Evolutionary conservation across 148 eudicot genomes (phyloP), one percentile per base, ranked within the genome.

Genomic region (Persicaria maculosa): DNA sequence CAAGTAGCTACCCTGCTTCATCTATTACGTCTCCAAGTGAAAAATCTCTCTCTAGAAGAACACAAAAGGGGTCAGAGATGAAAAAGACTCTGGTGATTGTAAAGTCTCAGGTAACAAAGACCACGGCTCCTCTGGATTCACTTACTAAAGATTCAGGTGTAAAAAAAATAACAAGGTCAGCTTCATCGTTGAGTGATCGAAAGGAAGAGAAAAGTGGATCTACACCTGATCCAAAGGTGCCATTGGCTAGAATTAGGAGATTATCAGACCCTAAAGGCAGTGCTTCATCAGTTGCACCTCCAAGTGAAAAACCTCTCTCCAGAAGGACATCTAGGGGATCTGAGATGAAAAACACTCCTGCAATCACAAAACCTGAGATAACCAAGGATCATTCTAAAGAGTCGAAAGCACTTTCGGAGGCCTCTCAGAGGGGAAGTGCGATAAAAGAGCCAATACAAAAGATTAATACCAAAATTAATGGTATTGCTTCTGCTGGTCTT

Each of bases 251-350:
- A 53, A 86, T 89, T 57, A 85, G 91, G 88, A 89, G 97, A 84
- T 83, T 96, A 78, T 96, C 99, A 36, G 99, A 92, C 80, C 99
- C 99, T 47, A 96, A 90, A 86, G 73, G n/a, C 73, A 81, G 75
- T 78, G 83, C 76, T 61, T 67, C 90, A 68, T 70, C 85, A 44
- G 77, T 77, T 77, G 90, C 86, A 76, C 69, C 83, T 0, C 81
- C 77, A 76, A 85, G 79, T 84, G 77, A 83, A 72, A 88, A 89
- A 77, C 75, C 83, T 62, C 80, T 79, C 48, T 71, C 88, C 43
- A 90, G 73, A 50, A 93, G 88, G 82, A 61, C 72, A 50, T 80
- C 84, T 43, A 73, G 82, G 67, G 88, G 74, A 78, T 79, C 87
- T 47, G 89, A 83, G 79, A 79, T 76, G 79, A 93, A 77, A 76